A percentile compares a stretch with the other conserved stretches of the same genome.
These are phyloP conservation scores for Colletotrichum lentis DNA, from an alignment of 2,329 filamentous ascomycete genomes.

Conservation along the genomic window DNA sequence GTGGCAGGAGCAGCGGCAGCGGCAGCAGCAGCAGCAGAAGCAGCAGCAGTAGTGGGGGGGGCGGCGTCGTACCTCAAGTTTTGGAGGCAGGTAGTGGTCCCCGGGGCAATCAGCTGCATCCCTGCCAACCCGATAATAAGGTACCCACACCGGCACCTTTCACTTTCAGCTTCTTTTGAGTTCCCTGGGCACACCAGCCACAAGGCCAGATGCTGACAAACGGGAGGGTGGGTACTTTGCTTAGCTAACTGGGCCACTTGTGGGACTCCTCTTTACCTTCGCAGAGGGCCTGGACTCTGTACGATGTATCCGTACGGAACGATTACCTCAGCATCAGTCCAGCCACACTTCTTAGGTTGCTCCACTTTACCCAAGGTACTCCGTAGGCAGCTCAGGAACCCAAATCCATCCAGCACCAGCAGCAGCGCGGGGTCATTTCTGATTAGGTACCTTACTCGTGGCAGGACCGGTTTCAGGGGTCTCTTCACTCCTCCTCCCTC, in stretches of 20 bases:
- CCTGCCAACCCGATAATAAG: conserved; percentile 5
- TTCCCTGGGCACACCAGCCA: conserved; percentile 26
- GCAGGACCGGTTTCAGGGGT: conserved; percentile 33
- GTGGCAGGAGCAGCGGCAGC: conserved; percentile 5
- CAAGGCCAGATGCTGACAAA: background rate
- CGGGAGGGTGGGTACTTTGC: no score
- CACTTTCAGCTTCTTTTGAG: conserved; percentile 30
- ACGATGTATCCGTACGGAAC: no score
- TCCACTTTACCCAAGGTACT: background rate
- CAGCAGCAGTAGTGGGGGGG: conserved; percentile 16
- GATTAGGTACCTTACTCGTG: conserved; percentile 2
- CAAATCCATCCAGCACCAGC: background rate
- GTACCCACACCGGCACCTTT: conserved; percentile 3
- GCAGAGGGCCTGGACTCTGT: no score
- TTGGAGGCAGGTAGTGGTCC: conserved; percentile 17
- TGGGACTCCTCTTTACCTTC: no score
- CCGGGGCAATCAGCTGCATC: conserved; percentile 33
- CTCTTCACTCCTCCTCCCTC: conserved; percentile 30
- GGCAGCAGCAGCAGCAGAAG: conserved; percentile 4
- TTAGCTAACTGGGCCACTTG: no score
- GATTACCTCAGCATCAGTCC: background rate
- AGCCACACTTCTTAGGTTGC: conserved; percentile 12
- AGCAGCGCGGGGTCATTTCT: conserved; percentile 32
- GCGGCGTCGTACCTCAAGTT: conserved; percentile 1
- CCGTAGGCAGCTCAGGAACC: background rate